phyloP scores from a whole-genome alignment of 495 filamentous ascomycete species.

The Pyrenula aspistea region DNA sequence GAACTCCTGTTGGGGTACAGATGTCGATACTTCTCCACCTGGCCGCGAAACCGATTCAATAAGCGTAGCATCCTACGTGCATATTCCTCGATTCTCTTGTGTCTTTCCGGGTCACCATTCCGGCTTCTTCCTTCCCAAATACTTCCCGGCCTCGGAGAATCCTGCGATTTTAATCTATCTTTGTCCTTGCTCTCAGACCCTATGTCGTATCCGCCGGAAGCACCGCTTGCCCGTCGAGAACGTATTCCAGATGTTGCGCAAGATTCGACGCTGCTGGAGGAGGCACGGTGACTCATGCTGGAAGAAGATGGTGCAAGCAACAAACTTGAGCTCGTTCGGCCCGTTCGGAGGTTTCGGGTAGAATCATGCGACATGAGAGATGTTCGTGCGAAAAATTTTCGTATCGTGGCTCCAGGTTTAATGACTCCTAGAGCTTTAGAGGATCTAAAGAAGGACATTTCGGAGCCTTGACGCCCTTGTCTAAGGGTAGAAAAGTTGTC shows the following conservation, averaged over 20 bases:
- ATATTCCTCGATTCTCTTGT: not conserved
- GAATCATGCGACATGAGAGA: not conserved
- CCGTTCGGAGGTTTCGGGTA: not conserved
- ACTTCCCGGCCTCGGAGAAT: not conserved
- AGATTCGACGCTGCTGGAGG: too few relatives aligned
- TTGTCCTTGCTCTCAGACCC: not conserved
- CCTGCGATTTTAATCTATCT: not conserved
- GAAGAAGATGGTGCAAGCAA: not conserved
- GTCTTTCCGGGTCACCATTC: not conserved
- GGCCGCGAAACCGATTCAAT: not conserved
- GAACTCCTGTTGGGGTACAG: too few relatives aligned
- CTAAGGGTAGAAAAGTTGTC: too few relatives aligned
- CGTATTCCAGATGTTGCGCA: not conserved
- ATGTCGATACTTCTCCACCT: not conserved
- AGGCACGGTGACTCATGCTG: not conserved
- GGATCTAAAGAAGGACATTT: not conserved
- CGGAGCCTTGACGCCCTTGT: too few relatives aligned
- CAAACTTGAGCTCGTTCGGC: not conserved
- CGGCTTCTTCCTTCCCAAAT: not conserved
- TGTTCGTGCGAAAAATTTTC: not conserved
- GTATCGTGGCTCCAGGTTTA: not conserved
- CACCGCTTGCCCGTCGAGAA: not conserved
- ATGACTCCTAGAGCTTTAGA: not conserved
- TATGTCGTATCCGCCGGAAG: not conserved
- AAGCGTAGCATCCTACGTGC: not conserved